Base-by-base conservation (phyloP, 208 protist species). In the Trypanosoma theileri region DNA sequence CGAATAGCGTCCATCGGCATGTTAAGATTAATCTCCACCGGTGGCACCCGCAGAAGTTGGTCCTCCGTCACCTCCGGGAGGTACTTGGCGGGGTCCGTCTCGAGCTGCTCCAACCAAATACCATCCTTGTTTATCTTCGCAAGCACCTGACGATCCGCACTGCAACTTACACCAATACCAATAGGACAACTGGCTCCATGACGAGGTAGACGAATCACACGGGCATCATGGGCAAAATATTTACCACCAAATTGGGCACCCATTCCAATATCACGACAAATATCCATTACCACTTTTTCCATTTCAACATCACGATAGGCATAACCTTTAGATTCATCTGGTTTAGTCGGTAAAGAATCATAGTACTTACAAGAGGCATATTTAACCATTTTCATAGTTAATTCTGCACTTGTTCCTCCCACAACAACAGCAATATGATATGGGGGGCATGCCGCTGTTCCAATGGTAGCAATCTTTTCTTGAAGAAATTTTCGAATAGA, bases 161-260 rank as follows among this genome's bases (percentile, higher is more conserved):
- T 98, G 91, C 97, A 99, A 21, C 94, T 98, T n/a, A 99, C 98
- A 58, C 97, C 98, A 41, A 99, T 86, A 63, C 96, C 97, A 26
- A 93, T 92, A 13, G 88, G 89, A 75, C 88, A 97, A 40, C 88
- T 95, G 19, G 92, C 92, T 57, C 94, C 94, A 73, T 98, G 94
- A 53, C 94, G 90, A 17, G 94, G 94, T 71, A 98, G 81, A 62
- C 96, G 89, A 57, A 98, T 94, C 22, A 98, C 95, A 40, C 96
- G 83, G 13, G 97, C 96, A 80, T 99, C 97, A 75, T 98, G 97
- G 60, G 95, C 97, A 84, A 98, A 99, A 85, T 99, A 99, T 81
- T 98, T 98, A 14, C 98, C 98, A n/a, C 97, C 97, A 80, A 98
- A 98, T 82, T 98, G 97, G n/a, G 97, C 97, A 21, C 97, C 97